Evolutionary conservation across 2,329 filamentous ascomycete genomes (phyloP).

Genomic region (Fusarium mexicanum): DNA sequence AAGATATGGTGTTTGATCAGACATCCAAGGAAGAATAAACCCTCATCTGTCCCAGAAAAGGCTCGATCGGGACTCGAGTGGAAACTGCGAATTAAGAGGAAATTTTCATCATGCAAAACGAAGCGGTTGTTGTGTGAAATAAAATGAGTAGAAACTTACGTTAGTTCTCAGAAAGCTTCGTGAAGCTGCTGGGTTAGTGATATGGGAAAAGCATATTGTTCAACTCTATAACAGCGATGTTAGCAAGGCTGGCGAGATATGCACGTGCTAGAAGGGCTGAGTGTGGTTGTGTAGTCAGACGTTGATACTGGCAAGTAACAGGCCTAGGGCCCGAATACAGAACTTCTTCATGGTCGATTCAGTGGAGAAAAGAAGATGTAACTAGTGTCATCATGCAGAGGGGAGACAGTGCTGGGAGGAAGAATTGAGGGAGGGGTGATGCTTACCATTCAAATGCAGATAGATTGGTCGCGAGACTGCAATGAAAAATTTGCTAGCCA

Average conservation of each 20-base stretch:
- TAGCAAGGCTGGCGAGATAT: slow-evolving; percentile 31
- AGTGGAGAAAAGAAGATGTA: slow-evolving; percentile 85
- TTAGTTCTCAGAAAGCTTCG: not conserved
- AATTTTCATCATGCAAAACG: slow-evolving; percentile 73
- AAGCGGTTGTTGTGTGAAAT: not conserved
- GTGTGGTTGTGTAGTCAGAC: slow-evolving; percentile 66
- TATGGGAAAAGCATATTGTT: not conserved
- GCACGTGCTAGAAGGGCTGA: not conserved
- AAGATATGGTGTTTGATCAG: slow-evolving; percentile 58
- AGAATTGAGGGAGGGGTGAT: slow-evolving; percentile 24
- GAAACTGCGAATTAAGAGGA: slow-evolving; percentile 87
- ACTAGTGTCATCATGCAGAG: slow-evolving; percentile 76
- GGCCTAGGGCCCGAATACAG: slow-evolving; percentile 72
- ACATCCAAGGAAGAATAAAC: slow-evolving; percentile 80
- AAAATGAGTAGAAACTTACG: slow-evolving; percentile 30
- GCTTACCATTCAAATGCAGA: slow-evolving; percentile 39
- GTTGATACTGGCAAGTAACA: slow-evolving; percentile 94
- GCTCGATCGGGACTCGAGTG: slow-evolving; percentile 78
- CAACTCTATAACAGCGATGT: slow-evolving; percentile 30
- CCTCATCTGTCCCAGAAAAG: slow-evolving; percentile 75
- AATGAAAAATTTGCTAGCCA: slow-evolving; percentile 13
- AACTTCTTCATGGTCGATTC: slow-evolving; percentile 88
- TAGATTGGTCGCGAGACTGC: not conserved
- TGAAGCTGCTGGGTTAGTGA: slow-evolving; percentile 20
- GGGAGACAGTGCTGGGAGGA: slow-evolving; percentile 19